Percentiles rank a stretch among this genome's conserved stretches.
Conservation (phyloP, 768 basidiomycete species). For the Russula griseocarnosa region DNA sequence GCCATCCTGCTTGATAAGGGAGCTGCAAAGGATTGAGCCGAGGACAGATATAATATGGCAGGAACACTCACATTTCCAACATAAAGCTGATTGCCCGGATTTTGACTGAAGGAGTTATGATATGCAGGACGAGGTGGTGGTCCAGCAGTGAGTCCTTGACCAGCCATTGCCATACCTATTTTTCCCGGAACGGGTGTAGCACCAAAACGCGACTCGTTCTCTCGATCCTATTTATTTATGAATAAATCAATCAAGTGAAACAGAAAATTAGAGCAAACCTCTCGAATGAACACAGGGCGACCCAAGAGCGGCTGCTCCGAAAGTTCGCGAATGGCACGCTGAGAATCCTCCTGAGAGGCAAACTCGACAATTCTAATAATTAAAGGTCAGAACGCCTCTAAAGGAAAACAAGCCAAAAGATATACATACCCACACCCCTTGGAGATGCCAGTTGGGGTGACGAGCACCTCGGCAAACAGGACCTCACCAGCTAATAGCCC, state of each 20-base stretch:
- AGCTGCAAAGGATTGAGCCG: slow-evolving; percentile 46
- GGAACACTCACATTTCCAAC: slow-evolving; percentile 72
- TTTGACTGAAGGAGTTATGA: slow-evolving; percentile 67
- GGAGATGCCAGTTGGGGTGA: slow-evolving; percentile 93
- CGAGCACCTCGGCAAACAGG: slow-evolving; percentile 98
- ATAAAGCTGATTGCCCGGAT: slow-evolving; percentile 90
- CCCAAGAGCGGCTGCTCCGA: slow-evolving; percentile 89
- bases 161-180: slow-evolving; percentile 94
- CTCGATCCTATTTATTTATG: slow-evolving; percentile 71
- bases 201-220: slow-evolving; percentile 93
- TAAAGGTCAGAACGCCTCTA: slow-evolving; percentile 24
- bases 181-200: slow-evolving; percentile 94
- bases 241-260: slow-evolving; percentile 8
- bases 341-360: slow-evolving; percentile 81
- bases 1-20: slow-evolving; percentile 98
- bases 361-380: slow-evolving; percentile 87
- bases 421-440: slow-evolving; percentile 96
- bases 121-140: slow-evolving; percentile 81
- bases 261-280: slow-evolving; percentile 49
- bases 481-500: slow-evolving; percentile 98
- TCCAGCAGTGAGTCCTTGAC: slow-evolving; percentile 73
- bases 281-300: slow-evolving; percentile 92
- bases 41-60: background rate
- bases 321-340: slow-evolving; percentile 84
- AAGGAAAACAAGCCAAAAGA: background rate